Percentiles rank a stretch among this genome's conserved stretches.
phyloP scores from a whole-genome alignment of 2,329 filamentous ascomycete genomes.

The Ophiostoma populinum region DNA sequence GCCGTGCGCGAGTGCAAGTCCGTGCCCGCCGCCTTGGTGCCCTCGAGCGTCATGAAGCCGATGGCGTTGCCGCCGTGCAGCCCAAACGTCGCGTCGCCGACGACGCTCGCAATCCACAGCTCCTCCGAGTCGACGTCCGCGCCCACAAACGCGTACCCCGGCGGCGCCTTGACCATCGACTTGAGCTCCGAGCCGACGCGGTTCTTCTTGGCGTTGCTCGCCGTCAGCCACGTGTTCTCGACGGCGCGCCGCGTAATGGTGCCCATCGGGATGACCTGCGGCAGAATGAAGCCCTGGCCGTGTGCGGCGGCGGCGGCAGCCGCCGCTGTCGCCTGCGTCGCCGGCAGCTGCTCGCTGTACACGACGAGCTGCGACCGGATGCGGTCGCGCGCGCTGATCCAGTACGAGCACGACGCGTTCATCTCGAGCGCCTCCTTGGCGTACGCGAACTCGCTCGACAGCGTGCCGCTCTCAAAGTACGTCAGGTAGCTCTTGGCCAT shows the following conservation, averaged over 20 bases:
- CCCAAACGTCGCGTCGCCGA: conserved; percentile 88
- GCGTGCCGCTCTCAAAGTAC: conserved; percentile 78
- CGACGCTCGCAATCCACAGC: conserved; percentile 90
- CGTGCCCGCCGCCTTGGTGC: conserved; percentile 82
- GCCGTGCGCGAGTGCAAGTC: conserved; percentile 92
- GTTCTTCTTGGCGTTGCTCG: conserved; percentile 91
- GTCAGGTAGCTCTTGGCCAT: conserved; percentile 79
- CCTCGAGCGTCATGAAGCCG: conserved; percentile 97
- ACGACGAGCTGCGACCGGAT: conserved; percentile 95
- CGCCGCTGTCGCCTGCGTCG: not conserved
- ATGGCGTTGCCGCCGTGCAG: conserved; percentile 93
- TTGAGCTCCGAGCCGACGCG: conserved; percentile 93
- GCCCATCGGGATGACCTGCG: conserved; percentile 95
- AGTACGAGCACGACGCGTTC: conserved; percentile 98
- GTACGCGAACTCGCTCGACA: conserved; percentile 76
- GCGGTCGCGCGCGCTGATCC: conserved; percentile 87
- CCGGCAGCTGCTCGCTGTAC: conserved; percentile 28
- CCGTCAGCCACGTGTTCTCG: conserved; percentile 96
- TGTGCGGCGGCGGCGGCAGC: conserved; percentile 10
- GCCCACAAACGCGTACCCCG: conserved; percentile 84
- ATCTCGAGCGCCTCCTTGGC: conserved; percentile 93
- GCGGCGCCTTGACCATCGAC: conserved; percentile 84
- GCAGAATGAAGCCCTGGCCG: conserved; percentile 64
- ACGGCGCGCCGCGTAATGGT: conserved; percentile 89
- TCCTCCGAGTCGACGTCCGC: conserved; percentile 96